These are phyloP conservation scores for Yarrowia galli DNA, from an alignment of 1,139 yeast species.

Conservation along the genomic window DNA sequence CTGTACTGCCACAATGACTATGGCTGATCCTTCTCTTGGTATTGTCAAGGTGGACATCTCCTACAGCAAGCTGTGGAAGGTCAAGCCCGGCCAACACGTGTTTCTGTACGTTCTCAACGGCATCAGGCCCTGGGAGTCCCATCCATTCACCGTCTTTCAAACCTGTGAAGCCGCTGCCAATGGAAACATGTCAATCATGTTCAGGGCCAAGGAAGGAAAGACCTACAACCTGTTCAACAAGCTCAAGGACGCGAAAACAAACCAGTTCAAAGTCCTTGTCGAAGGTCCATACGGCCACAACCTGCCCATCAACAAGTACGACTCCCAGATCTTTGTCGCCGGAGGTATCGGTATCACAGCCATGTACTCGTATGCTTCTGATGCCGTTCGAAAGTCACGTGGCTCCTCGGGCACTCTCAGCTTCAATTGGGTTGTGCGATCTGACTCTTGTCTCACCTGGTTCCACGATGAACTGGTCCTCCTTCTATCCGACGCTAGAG, in stretches of 20 bases:
- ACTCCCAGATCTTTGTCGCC: constrained; percentile 59
- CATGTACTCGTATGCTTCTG: constrained; percentile 45
- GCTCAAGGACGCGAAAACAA: background rate
- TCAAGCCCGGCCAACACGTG: constrained; percentile 65
- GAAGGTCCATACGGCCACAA: constrained; percentile 67
- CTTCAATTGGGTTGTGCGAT: constrained; percentile 48
- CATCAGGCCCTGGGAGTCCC: constrained; percentile 62
- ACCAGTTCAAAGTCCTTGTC: constrained; percentile 43
- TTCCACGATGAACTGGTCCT: constrained; percentile 21
- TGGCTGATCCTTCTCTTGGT: constrained; percentile 24
- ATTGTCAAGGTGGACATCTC: constrained; percentile 45
- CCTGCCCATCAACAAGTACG: constrained; percentile 60
- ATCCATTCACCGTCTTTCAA: constrained; percentile 67
- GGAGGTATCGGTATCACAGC: constrained; percentile 79
- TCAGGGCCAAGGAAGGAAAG: constrained; percentile 50
- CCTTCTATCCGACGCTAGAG: background rate
- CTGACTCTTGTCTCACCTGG: constrained; percentile 31
- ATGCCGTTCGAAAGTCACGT: constrained; percentile 36
- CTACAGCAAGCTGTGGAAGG: constrained; percentile 52
- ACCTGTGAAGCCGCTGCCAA: constrained; percentile 41
- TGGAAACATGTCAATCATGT: constrained; percentile 47
- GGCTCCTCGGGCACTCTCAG: constrained; percentile 53
- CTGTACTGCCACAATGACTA: background rate
- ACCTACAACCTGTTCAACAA: constrained; percentile 46
- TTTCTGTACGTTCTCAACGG: constrained; percentile 60